Conservation (phyloP, 768 basidiomycete genomes). For the Mycena chlorophos region DNA sequence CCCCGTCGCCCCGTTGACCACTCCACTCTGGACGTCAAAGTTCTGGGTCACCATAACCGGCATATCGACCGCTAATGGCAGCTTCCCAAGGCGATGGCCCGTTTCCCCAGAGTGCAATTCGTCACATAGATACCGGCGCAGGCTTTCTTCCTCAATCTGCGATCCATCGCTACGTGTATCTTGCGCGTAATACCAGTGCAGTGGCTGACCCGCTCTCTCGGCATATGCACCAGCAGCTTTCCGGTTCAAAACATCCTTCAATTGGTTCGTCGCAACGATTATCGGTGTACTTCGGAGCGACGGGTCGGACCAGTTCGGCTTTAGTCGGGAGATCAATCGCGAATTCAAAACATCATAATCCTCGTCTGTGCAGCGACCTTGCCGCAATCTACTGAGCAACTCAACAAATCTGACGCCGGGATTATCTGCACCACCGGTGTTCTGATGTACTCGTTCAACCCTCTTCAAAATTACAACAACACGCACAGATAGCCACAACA, state of each 20-base stretch:
- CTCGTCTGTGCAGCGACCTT: conserved; percentile 26
- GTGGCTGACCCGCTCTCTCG: background rate
- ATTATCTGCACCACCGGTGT: conserved; percentile 24
- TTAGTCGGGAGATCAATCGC: conserved; percentile 8
- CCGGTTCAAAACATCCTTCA: background rate
- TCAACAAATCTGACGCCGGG: conserved; percentile 23
- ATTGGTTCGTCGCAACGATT: background rate
- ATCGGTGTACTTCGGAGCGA: conserved; percentile 32
- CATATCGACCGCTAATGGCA: background rate
- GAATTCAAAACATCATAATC: conserved; percentile 23
- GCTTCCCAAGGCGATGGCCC: background rate
- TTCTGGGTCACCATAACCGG: background rate
- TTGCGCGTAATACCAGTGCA: background rate
- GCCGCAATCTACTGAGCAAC: conserved; percentile 23
- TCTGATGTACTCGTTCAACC: conserved; percentile 4
- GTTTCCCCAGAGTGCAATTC: background rate
- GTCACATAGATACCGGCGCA: background rate
- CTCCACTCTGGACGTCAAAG: background rate
- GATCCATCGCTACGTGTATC: conserved; percentile 22
- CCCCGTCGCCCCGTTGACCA: conserved; percentile 38
- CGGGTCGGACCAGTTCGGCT: background rate
- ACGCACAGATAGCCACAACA: conserved; percentile 34
- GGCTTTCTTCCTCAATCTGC: background rate
- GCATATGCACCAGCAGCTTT: background rate
- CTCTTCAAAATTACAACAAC: conserved; percentile 30